Evolutionary conservation across 352 stramenopile species (phyloP).

Genomic region (Paralagenidium karlingii): DNA sequence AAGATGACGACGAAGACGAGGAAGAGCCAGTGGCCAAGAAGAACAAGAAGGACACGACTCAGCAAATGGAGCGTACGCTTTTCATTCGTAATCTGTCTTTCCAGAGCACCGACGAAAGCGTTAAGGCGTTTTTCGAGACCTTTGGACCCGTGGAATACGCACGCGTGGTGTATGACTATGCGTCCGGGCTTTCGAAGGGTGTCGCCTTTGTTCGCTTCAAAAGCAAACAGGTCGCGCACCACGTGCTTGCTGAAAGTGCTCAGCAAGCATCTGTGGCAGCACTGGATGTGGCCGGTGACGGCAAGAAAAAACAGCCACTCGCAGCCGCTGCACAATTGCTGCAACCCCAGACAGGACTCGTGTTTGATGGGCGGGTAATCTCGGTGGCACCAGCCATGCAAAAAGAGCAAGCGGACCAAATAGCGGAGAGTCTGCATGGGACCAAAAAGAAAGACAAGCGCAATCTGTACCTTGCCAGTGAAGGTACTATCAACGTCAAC

Average conservation of each 20-base stretch:
- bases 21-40: conserved; percentile 2
- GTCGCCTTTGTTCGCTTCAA: conserved; percentile 80
- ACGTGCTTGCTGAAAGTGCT: conserved; percentile 31
- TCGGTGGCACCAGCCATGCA: conserved; percentile 57
- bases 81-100: conserved; percentile 82
- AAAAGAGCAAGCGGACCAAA: conserved; percentile 51
- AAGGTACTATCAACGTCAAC: conserved; percentile 90
- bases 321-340: conserved; percentile 58
- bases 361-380: conserved; percentile 62
- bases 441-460: conserved; percentile 86
- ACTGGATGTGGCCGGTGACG: conserved; percentile 4
- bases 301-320: conserved; percentile 32
- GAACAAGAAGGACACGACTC: conserved; percentile 48
- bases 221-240: conserved; percentile 16
- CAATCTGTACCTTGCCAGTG: conserved; percentile 93
- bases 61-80: conserved; percentile 65
- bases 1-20: conserved; percentile 24
- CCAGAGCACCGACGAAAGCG: conserved; percentile 53
- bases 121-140: conserved; percentile 56
- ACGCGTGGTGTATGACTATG: conserved; percentile 65
- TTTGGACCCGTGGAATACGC: conserved; percentile 74
- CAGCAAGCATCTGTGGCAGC: conserved; percentile 10
- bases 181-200: conserved; percentile 67
- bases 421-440: conserved; percentile 37
- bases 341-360: conserved; percentile 53